Evolutionary conservation across 805 yeast genomes (phyloP), one percentile per base, ranked within the genome.

Genomic region (Wickerhamiella siamensis): DNA sequence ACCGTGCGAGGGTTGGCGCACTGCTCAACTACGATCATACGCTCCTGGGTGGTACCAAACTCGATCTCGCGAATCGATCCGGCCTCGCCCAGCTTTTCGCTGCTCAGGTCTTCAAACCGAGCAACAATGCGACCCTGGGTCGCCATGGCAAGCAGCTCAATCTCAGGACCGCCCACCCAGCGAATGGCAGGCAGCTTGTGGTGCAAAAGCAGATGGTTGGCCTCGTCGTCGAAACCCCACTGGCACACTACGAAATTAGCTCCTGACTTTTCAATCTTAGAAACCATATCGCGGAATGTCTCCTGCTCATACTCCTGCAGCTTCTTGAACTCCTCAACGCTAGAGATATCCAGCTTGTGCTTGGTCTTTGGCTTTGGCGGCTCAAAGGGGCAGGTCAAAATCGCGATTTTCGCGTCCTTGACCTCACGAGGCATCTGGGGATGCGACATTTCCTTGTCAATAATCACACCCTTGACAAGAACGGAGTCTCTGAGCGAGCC

Each of bases 191-290:
- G 94, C 48, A 91, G 71, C 34, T 83, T 74, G 62, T 88, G 84
- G 54, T 88, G 81, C 52, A 87, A 68, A 46, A 91, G 70, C 58
- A 91, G 65, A 63, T 91, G 95, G 64, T 88, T 88, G 33, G 97
- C 97, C 67, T 88, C 98, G 61, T 88, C 98, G 62, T 88, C 98
- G 55, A 88, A 91, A 15, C 98, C 98, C 98, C 98, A 88, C 67
- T 88, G 98, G 66, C 98, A 91, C 32, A 93, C 88, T 40, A 88
- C 98, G 43, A 88, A 74, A 61, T 87, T 88, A 22, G 98, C 97
- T 33, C 97, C 97, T 0, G 94, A 71, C 20, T 71, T 74, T 64
- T 91, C 87, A 42, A 91, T 93, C 48, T 70, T 65, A 45, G 78
- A 70, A 45, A 91, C 86, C 98, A 91, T 91, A 60, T 83, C 84